A percentile compares a stretch with the other conserved stretches of the same genome.
Evolutionary conservation across 1,284 basidiomycete genomes (phyloP).

Genomic region (Porphyrellus sp.): DNA sequence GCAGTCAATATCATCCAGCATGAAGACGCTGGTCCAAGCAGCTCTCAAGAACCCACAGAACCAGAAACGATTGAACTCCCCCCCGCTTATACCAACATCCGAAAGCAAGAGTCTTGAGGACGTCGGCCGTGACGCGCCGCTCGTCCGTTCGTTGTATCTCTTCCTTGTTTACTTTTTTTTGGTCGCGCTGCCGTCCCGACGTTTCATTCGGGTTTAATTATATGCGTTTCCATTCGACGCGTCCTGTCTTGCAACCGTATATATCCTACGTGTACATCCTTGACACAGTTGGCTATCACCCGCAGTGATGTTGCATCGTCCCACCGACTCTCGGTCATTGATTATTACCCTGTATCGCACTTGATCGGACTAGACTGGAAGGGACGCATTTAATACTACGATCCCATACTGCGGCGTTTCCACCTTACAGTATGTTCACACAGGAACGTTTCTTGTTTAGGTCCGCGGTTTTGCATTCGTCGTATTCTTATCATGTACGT

Average conservation of each 20-base stretch:
- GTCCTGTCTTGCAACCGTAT: neutral
- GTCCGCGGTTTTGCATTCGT: neutral
- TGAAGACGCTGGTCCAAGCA: conserved; percentile 63
- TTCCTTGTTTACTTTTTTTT: neutral
- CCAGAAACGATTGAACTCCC: conserved; percentile 75
- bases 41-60: conserved; percentile 38
- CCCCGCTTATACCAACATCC: conserved; percentile 71
- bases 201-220: conserved; percentile 5
- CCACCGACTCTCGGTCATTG: neutral
- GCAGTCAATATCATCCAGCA: conserved; percentile 79
- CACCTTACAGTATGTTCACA: neutral
- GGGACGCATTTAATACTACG: conserved; percentile 6
- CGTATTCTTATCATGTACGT: neutral
- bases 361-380: conserved; percentile 7
- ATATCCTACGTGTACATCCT: neutral
- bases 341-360: conserved; percentile 5
- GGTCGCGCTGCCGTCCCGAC: neutral
- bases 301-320: conserved; percentile 4
- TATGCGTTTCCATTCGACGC: conserved; percentile 1
- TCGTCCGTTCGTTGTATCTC: conserved; percentile 1
- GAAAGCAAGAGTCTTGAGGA: conserved; percentile 17
- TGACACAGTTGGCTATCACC: neutral
- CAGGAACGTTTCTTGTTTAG: neutral
- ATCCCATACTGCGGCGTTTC: neutral
- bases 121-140: neutral